Evolutionary conservation across 2,329 filamentous ascomycete species (phyloP), one percentile per base, ranked within the genome.

Genomic region (Stachybotrys chartarum): DNA sequence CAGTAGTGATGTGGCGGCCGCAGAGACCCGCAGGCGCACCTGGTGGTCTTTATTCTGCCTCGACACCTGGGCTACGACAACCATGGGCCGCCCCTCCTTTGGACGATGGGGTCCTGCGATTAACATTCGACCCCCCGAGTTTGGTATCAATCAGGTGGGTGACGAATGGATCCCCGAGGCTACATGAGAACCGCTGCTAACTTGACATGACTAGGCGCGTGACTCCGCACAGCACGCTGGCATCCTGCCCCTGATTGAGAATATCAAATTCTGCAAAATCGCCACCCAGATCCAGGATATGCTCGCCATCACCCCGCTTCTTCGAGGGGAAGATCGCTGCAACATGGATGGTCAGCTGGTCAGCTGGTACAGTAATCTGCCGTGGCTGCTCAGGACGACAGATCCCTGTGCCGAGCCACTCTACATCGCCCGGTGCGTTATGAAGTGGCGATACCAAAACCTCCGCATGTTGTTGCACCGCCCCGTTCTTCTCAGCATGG

Each of bases 381-480:
- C 87, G 6, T 82, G 82, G 75, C 75, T 87, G 16, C 74, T 87
- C 46, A 77, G 82, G 61, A 81, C 83, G 24, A 80, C 75, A 12
- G 84, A 90, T 56, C 82, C 85, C 7, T 89, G 86, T 65, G 84
- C 86, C 0, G 85, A 88, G 60, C 83, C 85, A 3, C 78, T 91
- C 18, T 83, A 83, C 59, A 86, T 86, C 49, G 83, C 85, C 1
- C 80, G 87, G 54, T 83, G 84, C 59, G 81, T 91, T 62, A 90
- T 91, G 85, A 88, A 88, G 68, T 92, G 88, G 88, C 81, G 88
- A 14, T 91, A 89, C 66, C 85, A 89, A 65, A 90, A 90, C 62
- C 79, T 90, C 50, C 84, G 87, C 52, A 86, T 91, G 70, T 78
- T 91, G 1, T 81, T 92, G 32, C 86, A 91, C 68, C 79, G 88